Conservation (phyloP, 2,329 filamentous ascomycete genomes). For the Botrytis cinerea region DNA sequence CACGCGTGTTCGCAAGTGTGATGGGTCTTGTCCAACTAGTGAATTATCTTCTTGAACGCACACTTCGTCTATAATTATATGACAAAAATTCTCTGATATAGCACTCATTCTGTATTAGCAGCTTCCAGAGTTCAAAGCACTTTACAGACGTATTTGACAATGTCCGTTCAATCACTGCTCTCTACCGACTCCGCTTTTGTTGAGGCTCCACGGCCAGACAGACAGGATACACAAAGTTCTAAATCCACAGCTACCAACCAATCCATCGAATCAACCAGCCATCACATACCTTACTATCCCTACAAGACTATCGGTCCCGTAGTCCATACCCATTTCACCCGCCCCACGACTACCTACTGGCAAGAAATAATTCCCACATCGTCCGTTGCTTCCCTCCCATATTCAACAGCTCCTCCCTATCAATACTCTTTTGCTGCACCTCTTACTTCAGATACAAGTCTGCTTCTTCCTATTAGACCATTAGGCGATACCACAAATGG, state of each 20-base stretch:
- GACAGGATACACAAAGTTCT: background rate
- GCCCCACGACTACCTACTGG: constrained; percentile 13
- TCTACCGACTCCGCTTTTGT: background rate
- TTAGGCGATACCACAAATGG: background rate
- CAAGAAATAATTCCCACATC: constrained; percentile 10
- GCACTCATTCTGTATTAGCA: background rate
- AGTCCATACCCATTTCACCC: background rate
- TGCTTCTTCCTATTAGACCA: constrained; percentile 15
- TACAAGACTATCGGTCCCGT: background rate
- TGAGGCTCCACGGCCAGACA: background rate
- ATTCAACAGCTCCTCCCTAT: constrained; percentile 5
- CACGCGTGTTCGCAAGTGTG: background rate
- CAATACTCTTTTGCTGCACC: constrained; percentile 1
- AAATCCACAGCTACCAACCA: background rate
- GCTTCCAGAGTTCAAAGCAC: background rate
- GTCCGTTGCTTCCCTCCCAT: background rate
- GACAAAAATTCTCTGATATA: background rate
- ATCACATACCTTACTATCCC: background rate
- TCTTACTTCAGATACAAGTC: background rate
- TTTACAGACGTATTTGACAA: background rate
- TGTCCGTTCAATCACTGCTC: background rate
- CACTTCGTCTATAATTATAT: background rate
- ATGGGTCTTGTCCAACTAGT: background rate
- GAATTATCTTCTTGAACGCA: background rate
- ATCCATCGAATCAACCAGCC: background rate